Evolutionary conservation across 352 stramenopile species (phyloP), one percentile per base, ranked within the genome.

Genomic region (Phytopythium ostracodes): DNA sequence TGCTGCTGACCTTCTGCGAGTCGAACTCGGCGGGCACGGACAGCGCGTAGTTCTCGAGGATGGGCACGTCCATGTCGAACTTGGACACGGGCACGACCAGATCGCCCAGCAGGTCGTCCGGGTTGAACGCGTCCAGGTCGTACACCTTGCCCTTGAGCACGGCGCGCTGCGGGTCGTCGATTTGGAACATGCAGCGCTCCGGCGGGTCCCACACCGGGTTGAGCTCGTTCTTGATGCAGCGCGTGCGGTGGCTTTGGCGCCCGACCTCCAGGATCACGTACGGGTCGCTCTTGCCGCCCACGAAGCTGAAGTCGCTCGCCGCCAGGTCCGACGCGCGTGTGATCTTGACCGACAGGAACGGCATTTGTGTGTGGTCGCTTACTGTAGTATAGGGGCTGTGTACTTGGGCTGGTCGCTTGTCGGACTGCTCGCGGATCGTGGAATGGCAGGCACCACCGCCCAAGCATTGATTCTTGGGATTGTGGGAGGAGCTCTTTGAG

Each of bases 211-310:
- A 92, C 40, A 77, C 72, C 0, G 84, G 84, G 55, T 92, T 81
- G n/a, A 92, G 72, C 20, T 71, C 71, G 50, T 82, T 88, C 59
- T 78, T 77, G 62, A 88, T 66, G 61, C 74, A 87, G 12, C 72
- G 70, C 58, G 74, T 92, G 68, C 82, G 77, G 65, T 81, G 72
- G 51, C 73, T 73, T 55, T 77, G 61, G 24, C 73, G 71, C 54
- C 74, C 74, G 12, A 91, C 65, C 15, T 76, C 69, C 55, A 92
- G 65, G 11, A 81, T 71, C 60, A 92, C 79, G 62, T 89, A 92
- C 63, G 84, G 84, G 57, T 92, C 84, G 60, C 81, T 92, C 66
- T 86, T 89, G 36, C 72, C 73, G 56, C 81, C 78, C 24, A 63
- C 57, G 46, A 89, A 56, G 59, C 58, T 79, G 53, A 76, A 89